Base-by-base conservation (phyloP, 1,139 yeast species). In the Pichia sp. region DNA sequence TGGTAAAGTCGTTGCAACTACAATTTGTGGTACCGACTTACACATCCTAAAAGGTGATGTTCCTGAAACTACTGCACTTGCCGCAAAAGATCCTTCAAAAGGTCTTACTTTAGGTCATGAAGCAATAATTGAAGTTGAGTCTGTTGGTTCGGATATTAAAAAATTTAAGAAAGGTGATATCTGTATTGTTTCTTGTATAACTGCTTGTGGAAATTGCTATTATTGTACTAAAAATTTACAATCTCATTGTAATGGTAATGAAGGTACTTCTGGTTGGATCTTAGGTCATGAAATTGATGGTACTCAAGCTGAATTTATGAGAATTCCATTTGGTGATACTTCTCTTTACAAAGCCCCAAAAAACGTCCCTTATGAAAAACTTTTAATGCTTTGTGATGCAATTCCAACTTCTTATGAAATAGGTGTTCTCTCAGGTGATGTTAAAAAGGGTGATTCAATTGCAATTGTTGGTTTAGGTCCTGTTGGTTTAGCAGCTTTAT, bases 391-490 rank as follows among this genome's bases (percentile, higher is more conserved):
- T 32, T 61, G 66, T 27, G 74, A 69, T 53, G 66, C 69, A 31
- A 53, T 69, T 37, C 74, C 74, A 41, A 68, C 72, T 8, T 72
- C 72, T 33, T 68, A 64, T 49, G 74, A 69, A 52, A 65, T 69
- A 41, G 73, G 74, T 43, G 69, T 70, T 3, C 37, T 69, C 1
- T 50, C 60, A 13, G 72, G 66, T 35, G 53, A 60, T 42, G 64
- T 70, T 33, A 52, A 63, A 38, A 56, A 62, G 40, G 69, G 68
- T 42, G 73, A 69, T 45, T 48, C 61, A 15, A 71, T 70, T 19
- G 76, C 74, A 6, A 62, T 70, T 52, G 70, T 70, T 35, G 76
- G 76, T 31, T 56, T 66, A n/a, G 76, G 76, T 4, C 72, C 75
- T 6, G 69, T 70, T 33, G 76, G 76, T 33, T 54, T 68, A 38